A percentile compares a stretch with the other conserved stretches of the same genome.
Conservation (phyloP, 306 rosid species). For the Citrullus mucosospermus region DNA sequence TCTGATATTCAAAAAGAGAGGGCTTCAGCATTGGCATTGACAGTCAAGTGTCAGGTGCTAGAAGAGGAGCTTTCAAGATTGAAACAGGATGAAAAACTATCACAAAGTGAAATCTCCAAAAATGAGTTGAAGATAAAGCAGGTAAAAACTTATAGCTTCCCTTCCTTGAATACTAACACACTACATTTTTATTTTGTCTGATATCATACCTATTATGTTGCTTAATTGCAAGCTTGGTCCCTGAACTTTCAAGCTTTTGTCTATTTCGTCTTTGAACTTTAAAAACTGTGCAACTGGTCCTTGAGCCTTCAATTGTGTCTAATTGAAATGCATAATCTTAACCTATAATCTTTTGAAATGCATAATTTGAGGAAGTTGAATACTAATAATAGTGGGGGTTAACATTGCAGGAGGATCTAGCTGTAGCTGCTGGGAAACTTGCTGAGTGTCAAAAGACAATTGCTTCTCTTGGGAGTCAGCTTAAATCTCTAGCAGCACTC, state of each 20-base stretch:
- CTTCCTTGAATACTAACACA: background rate
- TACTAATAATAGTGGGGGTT: background rate
- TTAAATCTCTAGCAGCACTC: constrained; percentile 67
- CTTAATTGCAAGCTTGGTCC: too few species aligned
- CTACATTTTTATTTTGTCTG: background rate
- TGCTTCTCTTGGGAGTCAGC: constrained; percentile 81
- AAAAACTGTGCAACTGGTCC: too few species aligned
- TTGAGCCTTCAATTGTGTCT: too few species aligned
- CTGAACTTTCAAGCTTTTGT: too few species aligned
- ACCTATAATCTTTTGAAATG: background rate
- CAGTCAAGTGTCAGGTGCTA: constrained; percentile 33
- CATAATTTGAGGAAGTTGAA: constrained; percentile 3
- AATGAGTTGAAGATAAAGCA: constrained; percentile 63
- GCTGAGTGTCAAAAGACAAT: constrained; percentile 92
- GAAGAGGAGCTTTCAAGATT: constrained; percentile 48
- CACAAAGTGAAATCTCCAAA: constrained; percentile 27
- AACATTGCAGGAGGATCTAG: constrained; percentile 60
- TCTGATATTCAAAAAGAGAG: constrained; percentile 46
- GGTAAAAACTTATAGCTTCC: constrained; percentile 28
- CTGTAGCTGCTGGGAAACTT: constrained; percentile 80
- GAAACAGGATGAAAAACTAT: constrained; percentile 34
- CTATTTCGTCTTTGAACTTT: too few species aligned
- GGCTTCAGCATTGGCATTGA: constrained; percentile 32
- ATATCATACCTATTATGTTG: background rate
- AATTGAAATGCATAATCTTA: background rate